Base-by-base conservation (phyloP, 2,329 filamentous ascomycete species). In the Cordyceps fumosorosea region DNA sequence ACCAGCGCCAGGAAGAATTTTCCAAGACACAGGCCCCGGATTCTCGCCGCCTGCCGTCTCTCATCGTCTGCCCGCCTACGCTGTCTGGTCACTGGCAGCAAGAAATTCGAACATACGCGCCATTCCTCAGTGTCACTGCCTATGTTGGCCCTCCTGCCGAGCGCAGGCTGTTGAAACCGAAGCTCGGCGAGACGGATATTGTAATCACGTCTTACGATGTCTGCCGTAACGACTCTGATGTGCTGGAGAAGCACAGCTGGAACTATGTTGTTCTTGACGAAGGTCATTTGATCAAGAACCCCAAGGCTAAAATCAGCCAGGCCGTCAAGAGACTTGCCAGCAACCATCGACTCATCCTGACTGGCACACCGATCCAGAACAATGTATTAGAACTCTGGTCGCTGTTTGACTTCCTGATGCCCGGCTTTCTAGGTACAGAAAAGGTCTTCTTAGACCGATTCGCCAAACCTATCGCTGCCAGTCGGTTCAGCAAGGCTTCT, bases 181-280 rank as follows among this genome's bases (percentile, higher is more conserved):
- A 84, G 65, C 84, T 99, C 48, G 83, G 84, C 22, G 84, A 87
- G 63, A 92, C 92, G 0, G 96, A 99, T 70, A 88, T 99, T 63
- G 92, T 99, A 55, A 91, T 99, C 65, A 99, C 96, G 0, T 98
- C 93, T 0, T 99, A 99, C 71, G 96, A 99, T 73, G 95, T 99
- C 56, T 97, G 93, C 72, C 88, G 96, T 58, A 99, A 99, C 67
- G 95, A 99, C 71, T 86, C 88, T n/a, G 92, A 97, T 10, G 75
- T 93, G 5, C 83, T 99, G 40, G 84, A 85, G 52, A 86, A 90
- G 60, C 85, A 95, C 71, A 95, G 84, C 67, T 99, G 93, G 92
- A 99, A 99, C 73, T 99, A 99, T 72, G 90, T 95, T 62, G 93
- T 99, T 4, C 84, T 99, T 8, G 95, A 99, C 70, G 95, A 99